Evolutionary conservation across 2,329 filamentous ascomycete species (phyloP).

Genomic region (Verticillium isaacii): DNA sequence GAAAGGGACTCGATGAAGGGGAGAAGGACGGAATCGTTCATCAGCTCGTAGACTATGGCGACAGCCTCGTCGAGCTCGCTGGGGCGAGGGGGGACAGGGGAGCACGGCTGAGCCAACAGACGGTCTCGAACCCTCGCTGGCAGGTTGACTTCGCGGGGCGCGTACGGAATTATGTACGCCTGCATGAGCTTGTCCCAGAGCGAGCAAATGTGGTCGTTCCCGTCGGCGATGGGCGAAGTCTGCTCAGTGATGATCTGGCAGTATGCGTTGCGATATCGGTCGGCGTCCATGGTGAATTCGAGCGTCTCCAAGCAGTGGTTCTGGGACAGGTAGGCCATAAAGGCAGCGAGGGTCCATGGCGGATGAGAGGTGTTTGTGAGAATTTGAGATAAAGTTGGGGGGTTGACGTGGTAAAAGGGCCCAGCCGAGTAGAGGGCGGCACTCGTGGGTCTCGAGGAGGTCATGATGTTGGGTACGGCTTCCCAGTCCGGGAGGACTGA

Average conservation of each 20-base stretch:
- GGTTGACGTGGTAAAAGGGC: constrained; percentile 26
- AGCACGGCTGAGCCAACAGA: constrained; percentile 60
- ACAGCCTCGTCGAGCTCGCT: constrained; percentile 77
- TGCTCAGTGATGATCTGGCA: constrained; percentile 36
- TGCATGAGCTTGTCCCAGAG: constrained; percentile 86
- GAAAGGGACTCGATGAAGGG: constrained; percentile 77
- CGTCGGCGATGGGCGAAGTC: constrained; percentile 34
- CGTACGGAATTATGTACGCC: constrained; percentile 83
- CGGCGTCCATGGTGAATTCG: constrained; percentile 93
- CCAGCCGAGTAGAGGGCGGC: constrained; percentile 37
- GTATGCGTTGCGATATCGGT: constrained; percentile 67
- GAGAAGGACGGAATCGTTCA: constrained; percentile 94
- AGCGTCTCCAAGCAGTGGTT: constrained; percentile 96
- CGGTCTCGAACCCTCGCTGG: constrained; percentile 80
- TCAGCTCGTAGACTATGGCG: constrained; percentile 85
- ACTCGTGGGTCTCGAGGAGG: constrained; percentile 45
- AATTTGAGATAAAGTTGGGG: constrained; percentile 79
- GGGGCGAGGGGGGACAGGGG: constrained; percentile 63
- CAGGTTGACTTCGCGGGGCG: constrained; percentile 85
- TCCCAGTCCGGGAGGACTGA: constrained; percentile 41
- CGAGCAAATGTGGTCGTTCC: constrained; percentile 64
- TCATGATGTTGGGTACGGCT: constrained; percentile 34
- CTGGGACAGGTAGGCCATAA: constrained; percentile 94
- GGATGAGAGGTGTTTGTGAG: constrained; percentile 79
- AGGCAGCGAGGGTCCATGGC: constrained; percentile 86